These are phyloP conservation scores for Pseudogymnoascus pannorum DNA, from an alignment of 2,329 filamentous ascomycete species.

Conservation along the genomic window DNA sequence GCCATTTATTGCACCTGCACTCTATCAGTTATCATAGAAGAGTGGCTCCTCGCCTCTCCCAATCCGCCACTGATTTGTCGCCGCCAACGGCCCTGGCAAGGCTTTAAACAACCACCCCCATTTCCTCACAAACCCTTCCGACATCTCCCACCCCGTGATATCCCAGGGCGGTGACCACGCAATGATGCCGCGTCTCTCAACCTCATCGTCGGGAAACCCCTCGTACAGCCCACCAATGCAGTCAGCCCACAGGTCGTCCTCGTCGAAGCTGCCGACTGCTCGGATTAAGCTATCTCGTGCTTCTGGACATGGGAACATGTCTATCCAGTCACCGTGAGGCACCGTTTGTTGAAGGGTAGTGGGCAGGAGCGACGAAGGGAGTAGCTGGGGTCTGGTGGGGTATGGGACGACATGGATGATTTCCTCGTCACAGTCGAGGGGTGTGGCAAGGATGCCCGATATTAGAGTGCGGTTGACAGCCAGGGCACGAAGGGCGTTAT, in stretches of 20 bases:
- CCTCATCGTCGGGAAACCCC: slow-evolving; percentile 36
- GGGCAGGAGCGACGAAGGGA: slow-evolving; percentile 32
- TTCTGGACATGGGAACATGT: slow-evolving; percentile 34
- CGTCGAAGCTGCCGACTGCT: slow-evolving; percentile 32
- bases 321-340: slow-evolving; percentile 36
- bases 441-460: slow-evolving; percentile 28
- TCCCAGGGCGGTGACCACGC: slow-evolving; percentile 38
- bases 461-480: slow-evolving; percentile 32
- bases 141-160: slow-evolving; percentile 35
- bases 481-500: slow-evolving; percentile 34
- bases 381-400: slow-evolving; percentile 23
- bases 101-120: slow-evolving; percentile 30
- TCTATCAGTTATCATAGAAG: slow-evolving; percentile 15
- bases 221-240: slow-evolving; percentile 37
- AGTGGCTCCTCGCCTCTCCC: slow-evolving; percentile 29
- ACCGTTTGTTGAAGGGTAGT: slow-evolving; percentile 34
- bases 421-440: slow-evolving; percentile 29
- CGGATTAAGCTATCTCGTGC: slow-evolving; percentile 35
- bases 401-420: slow-evolving; percentile 27
- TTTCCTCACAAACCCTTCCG: slow-evolving; percentile 34
- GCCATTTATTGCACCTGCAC: not conserved
- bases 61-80: slow-evolving; percentile 32
- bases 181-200: slow-evolving; percentile 34
- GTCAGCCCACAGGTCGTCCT: slow-evolving; percentile 38
- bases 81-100: slow-evolving; percentile 25